phyloP scores from a whole-genome alignment of 140 eudicot species.

The Bidens hawaiensis region DNA sequence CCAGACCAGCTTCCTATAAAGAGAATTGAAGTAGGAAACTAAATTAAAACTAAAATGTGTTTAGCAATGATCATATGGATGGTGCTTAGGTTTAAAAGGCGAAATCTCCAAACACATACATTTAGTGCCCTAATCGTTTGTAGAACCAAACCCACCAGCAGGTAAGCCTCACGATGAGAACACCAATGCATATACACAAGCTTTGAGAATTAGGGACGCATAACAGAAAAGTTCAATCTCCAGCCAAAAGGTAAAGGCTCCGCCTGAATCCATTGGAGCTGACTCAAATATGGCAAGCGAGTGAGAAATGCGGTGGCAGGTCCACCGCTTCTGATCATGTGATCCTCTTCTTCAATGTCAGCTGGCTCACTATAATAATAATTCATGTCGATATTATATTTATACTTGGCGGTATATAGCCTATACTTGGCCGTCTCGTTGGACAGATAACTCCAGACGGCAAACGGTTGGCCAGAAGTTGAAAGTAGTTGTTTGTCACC shows the following conservation, averaged over 20 bases:
- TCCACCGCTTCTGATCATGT: constrained; percentile 3
- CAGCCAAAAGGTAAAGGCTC: background rate
- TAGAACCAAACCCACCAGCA: no score
- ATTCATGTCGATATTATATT: background rate
- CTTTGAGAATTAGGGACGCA: background rate
- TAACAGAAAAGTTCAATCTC: background rate
- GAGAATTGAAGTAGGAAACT: background rate
- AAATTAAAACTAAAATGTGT: background rate
- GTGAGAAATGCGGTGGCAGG: constrained; percentile 8
- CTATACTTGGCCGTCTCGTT: background rate
- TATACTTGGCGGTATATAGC: background rate
- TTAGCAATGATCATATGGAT: background rate
- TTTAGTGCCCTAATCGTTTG: no score
- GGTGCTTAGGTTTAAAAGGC: background rate
- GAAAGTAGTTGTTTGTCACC: constrained; percentile 12
- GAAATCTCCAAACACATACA: background rate
- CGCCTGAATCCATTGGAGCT: background rate
- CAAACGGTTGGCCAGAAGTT: constrained; percentile 26
- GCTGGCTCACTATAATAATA: no score
- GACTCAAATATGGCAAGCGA: background rate
- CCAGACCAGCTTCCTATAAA: background rate
- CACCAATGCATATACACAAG: background rate
- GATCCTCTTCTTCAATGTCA: background rate
- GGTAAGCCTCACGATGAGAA: background rate
- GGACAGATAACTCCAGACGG: background rate